These are phyloP conservation scores for Pholiota conissans DNA, from an alignment of 768 basidiomycete genomes.

Conservation along the genomic window DNA sequence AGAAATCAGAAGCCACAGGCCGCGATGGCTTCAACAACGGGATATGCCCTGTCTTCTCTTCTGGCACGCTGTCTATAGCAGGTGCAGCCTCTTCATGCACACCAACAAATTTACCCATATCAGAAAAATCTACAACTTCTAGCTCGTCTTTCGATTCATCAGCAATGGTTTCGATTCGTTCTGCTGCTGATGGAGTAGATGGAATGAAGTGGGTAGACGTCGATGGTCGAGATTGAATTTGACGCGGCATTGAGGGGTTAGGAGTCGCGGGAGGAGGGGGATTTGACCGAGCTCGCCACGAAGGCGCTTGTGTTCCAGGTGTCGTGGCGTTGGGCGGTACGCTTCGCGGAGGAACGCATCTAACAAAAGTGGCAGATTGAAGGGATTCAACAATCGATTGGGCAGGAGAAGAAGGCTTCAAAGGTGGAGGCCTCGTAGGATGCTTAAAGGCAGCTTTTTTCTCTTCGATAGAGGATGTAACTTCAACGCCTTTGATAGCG, in stretches of 20 bases:
- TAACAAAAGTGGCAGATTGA: slow-evolving; percentile 25
- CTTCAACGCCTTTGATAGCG: slow-evolving; percentile 32
- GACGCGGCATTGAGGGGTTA: too few species aligned
- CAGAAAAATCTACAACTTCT: slow-evolving; percentile 80
- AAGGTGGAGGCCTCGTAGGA: slow-evolving; percentile 27
- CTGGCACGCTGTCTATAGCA: slow-evolving; percentile 19
- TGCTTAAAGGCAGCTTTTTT: slow-evolving; percentile 5
- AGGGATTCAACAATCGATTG: slow-evolving; percentile 25
- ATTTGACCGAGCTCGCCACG: slow-evolving; percentile 64
- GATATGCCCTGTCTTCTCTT: slow-evolving; percentile 14
- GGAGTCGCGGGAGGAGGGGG: slow-evolving; percentile 32
- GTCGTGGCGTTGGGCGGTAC: slow-evolving; percentile 17
- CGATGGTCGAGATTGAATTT: slow-evolving; percentile 26
- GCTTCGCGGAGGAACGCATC: slow-evolving; percentile 11
- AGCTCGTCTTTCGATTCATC: slow-evolving; percentile 57
- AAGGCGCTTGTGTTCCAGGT: slow-evolving; percentile 44
- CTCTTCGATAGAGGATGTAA: slow-evolving; percentile 1
- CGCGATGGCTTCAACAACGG: slow-evolving; percentile 33
- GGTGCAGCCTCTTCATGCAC: slow-evolving; percentile 25
- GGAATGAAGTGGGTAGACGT: slow-evolving; percentile 28
- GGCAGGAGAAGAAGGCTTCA: slow-evolving; percentile 21
- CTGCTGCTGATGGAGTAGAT: slow-evolving; percentile 36
- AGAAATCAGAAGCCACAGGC: slow-evolving; percentile 71
- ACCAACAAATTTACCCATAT: slow-evolving; percentile 70
- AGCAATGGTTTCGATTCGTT: slow-evolving; percentile 45